Base-by-base conservation (phyloP, 2,329 filamentous ascomycete genomes). In the Scytalidium lignicola region DNA sequence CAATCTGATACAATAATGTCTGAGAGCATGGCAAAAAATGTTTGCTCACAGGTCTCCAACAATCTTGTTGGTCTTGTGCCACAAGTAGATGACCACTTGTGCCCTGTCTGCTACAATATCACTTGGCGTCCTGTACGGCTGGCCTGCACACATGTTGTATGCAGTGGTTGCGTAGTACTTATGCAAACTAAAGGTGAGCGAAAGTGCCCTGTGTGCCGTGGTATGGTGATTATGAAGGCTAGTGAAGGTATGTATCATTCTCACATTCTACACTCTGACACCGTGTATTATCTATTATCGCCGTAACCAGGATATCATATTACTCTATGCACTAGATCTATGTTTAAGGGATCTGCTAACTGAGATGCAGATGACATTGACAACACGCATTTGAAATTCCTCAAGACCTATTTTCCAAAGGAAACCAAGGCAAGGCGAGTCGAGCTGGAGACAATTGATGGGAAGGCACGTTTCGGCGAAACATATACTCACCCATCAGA, bases 121-220 rank as follows among this genome's bases (percentile, higher is more conserved):
- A 82, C 85, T n/a, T 93, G 86, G 74, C 81, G 88, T 58, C 90
- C 90, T 0, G 80, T 95, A n/a, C 80, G 83, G 20, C 73, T 95
- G 28, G 75, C 78, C 13, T 95, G 90, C 65, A 71, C 77, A 22
- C 88, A 93, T 57, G 71, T 91, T 13, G 91, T 92, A 62, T 95
- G 90, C 69, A 92, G 93, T 49, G 77, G 87, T 2, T 95, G 90
- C 63, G 75, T 92, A 44, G 83, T 95, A 54, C 82, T 88, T 58
- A 81, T 95, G 70, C 89, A 93, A 64, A 80, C 82, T 42, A 79
- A 81, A 37, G 74, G 76, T 51, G 82, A 86, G 62, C 76, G 77
- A 32, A 73, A 80, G 46, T 95, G 90, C 62, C 89, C 90, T 0
- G 72, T 93, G 47, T 95, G 90, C 64, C 77, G 90, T 50, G 77